Evolutionary conservation across 202 grass and related monocot genomes (phyloP).

Genomic region (Panicum hallii): DNA sequence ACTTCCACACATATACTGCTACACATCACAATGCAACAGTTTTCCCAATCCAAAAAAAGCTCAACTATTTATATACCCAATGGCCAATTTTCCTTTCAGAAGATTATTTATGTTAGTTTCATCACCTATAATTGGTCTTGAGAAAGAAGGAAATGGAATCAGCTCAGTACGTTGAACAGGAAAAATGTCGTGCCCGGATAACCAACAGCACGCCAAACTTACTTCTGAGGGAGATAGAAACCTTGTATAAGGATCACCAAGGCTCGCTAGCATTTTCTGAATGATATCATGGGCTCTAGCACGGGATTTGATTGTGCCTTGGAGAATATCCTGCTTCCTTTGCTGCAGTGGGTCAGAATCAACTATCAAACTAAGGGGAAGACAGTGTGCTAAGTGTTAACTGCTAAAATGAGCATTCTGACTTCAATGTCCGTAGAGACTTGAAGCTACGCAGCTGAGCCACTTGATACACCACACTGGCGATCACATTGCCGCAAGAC

Average conservation of each 20-base stretch:
- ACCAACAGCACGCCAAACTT: constrained; percentile 36
- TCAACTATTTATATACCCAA: not conserved
- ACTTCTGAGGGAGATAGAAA: constrained; percentile 87
- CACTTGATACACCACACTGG: not conserved
- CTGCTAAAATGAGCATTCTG: not conserved
- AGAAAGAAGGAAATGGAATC: constrained; percentile 23
- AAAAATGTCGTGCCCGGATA: not conserved
- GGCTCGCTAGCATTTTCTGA: constrained; percentile 82
- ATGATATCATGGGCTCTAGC: constrained; percentile 86
- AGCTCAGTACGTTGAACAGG: not conserved
- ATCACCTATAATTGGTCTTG: not conserved
- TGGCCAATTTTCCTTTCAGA: not conserved
- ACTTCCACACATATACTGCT: not conserved
- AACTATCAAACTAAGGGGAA: constrained; percentile 17
- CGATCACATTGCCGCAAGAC: not conserved
- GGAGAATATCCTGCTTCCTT: constrained; percentile 78
- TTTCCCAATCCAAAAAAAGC: constrained; percentile 1
- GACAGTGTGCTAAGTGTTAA: not conserved
- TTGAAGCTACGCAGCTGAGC: not conserved
- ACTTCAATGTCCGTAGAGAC: not conserved
- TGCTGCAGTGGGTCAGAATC: constrained; percentile 54
- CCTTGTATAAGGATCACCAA: constrained; percentile 90
- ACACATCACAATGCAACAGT: not conserved
- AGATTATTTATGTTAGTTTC: constrained; percentile 10
- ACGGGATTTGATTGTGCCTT: constrained; percentile 75